Conservation (phyloP, 139 green algal species). For the Yamagishiella unicocca region DNA sequence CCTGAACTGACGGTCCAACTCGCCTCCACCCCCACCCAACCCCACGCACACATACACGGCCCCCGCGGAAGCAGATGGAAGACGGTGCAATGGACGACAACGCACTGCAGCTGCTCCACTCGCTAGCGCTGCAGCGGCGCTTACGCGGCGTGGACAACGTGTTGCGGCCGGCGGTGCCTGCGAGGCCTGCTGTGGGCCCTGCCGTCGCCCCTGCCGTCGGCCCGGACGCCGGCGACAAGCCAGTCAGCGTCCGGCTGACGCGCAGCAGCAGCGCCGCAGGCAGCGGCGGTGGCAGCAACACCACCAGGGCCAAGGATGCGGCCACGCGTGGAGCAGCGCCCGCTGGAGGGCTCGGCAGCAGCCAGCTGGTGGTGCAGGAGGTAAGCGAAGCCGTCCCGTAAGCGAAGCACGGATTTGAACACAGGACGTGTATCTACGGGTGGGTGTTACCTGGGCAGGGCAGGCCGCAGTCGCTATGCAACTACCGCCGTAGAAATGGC, state of each 20-base stretch:
- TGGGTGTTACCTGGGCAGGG: too few species aligned
- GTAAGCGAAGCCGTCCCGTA: background rate
- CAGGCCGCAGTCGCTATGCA: too few species aligned
- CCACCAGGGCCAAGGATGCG: background rate
- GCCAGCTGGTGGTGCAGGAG: slow-evolving; percentile 14
- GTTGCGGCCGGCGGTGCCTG: background rate
- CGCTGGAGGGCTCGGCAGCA: background rate
- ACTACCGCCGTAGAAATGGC: too few species aligned
- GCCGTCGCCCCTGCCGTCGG: background rate
- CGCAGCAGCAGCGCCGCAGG: slow-evolving; percentile 1
- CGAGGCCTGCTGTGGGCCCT: background rate
- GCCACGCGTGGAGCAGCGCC: too few species aligned
- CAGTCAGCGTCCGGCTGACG: background rate
- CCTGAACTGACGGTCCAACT: too few species aligned
- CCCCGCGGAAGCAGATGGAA: too few species aligned
- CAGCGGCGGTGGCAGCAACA: background rate
- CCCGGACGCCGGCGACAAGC: background rate
- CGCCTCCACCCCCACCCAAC: too few species aligned
- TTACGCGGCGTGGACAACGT: slow-evolving; percentile 9
- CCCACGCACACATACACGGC: too few species aligned
- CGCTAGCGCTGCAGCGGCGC: slow-evolving; percentile 17
- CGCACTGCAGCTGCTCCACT: slow-evolving; percentile 40
- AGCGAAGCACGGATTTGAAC: too few species aligned
- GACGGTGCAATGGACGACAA: too few species aligned
- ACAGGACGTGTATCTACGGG: too few species aligned